Base-by-base conservation (phyloP, 805 yeast genomes). In the Metschnikowia santaceciliae region DNA sequence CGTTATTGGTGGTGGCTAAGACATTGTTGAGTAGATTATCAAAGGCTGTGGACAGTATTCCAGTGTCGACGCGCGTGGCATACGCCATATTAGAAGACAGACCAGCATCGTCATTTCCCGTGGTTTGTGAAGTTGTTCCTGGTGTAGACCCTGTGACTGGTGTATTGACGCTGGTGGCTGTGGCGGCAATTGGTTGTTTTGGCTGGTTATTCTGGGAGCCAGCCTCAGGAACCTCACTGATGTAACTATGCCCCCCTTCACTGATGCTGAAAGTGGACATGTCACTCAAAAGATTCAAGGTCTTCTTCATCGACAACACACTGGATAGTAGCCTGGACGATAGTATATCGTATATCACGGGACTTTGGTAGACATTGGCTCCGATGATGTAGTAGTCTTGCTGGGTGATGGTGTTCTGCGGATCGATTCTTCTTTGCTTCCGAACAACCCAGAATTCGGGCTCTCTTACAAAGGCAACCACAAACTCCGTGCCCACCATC, bases 371-470 rank as follows among this genome's bases (percentile, higher is more conserved):
- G 1, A 94, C 86, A 62, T 89, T 90, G 17, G 96, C 95, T 3
- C 97, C 96, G 38, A 90, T 82, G 43, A 92, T 85, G 66, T 88
- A 92, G 68, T 88, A 92, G 56, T 90, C 95, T 30, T 88, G 82
- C 10, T 88, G 60, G 0, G 84, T 75, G 22, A 74, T 68, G 2
- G 78, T 78, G 33, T 76, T 79, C 11, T 72, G 72, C 6, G 83
- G 80, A 34, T 77, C 70, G 4, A 76, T 54, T 32, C 98, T 71
- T 42, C 81, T 70, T 64, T 92, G 97, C 63, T 91, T 90, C 51
- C 95, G 76, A 8, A 92, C 81, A 26, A 92, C 77, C 97, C 98
- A 94, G 58, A 90, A 81, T 61, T 90, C 96, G 0, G 97, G 98
- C 58, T 91, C 98, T 38, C 90, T 73, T 2, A 84, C 82, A 54